phyloP scores from a whole-genome alignment of 176 grass and related monocot genomes.

The Elymus sibiricus region DNA sequence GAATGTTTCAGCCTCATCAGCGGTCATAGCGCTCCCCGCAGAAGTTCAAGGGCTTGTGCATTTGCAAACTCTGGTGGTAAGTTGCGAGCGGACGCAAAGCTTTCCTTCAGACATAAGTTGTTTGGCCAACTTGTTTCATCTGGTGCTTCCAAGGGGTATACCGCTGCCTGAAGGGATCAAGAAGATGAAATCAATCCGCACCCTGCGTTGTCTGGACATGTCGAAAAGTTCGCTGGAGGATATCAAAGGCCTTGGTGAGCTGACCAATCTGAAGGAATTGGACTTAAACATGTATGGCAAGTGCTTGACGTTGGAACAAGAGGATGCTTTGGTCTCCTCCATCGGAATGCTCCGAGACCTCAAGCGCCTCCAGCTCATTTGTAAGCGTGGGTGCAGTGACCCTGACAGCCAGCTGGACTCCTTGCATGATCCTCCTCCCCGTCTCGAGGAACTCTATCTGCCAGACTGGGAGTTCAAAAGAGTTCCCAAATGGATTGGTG shows the following conservation, averaged over 20 bases:
- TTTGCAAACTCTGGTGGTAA: background rate
- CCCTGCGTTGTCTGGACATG: background rate
- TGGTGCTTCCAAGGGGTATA: background rate
- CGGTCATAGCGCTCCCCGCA: background rate
- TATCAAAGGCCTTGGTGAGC: background rate
- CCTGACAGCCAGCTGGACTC: background rate
- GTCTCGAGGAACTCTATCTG: background rate
- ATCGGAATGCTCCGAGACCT: background rate
- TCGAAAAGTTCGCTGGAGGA: background rate
- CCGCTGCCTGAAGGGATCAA: background rate
- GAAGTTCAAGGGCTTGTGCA: background rate
- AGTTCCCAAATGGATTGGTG: background rate
- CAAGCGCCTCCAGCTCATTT: fast-evolving
- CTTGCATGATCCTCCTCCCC: background rate
- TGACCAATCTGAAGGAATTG: background rate
- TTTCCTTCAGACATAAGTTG: background rate
- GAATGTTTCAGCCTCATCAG: background rate
- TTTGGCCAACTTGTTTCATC: background rate
- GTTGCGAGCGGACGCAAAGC: background rate
- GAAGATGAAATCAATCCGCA: background rate
- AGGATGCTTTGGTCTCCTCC: background rate
- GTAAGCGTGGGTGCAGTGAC: background rate
- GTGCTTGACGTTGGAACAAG: background rate
- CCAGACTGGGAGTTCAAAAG: background rate
- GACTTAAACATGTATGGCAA: background rate